phyloP scores from a whole-genome alignment of 2,329 filamentous ascomycete genomes.

The Podosphaera leucotricha region DNA sequence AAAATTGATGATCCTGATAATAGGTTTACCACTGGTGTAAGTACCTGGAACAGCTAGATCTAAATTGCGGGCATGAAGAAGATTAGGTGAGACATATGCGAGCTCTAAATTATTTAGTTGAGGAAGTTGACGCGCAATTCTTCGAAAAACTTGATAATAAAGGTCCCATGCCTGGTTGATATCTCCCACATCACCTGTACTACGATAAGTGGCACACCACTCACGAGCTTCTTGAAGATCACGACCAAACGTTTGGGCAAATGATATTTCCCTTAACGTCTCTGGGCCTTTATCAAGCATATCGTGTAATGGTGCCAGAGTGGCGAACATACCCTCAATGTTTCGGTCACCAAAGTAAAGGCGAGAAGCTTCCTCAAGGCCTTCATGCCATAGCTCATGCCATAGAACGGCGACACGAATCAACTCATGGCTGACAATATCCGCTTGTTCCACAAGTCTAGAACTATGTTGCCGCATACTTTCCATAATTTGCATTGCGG shows the following conservation, averaged over 20 bases:
- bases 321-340: slow-evolving; percentile 90
- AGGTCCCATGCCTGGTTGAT: slow-evolving; percentile 97
- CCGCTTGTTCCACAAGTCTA: slow-evolving; percentile 79
- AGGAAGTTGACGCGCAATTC: slow-evolving; percentile 78
- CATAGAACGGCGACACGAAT: slow-evolving; percentile 92
- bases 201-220: slow-evolving; percentile 82
- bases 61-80: slow-evolving; percentile 64
- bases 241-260: slow-evolving; percentile 88
- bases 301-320: slow-evolving; percentile 72
- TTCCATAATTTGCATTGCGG: slow-evolving; percentile 86
- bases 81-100: slow-evolving; percentile 86
- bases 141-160: slow-evolving; percentile 95
- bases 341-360: slow-evolving; percentile 96
- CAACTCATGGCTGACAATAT: slow-evolving; percentile 83
- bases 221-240: slow-evolving; percentile 87
- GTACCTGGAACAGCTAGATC: slow-evolving; percentile 92
- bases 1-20: slow-evolving; percentile 73
- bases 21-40: slow-evolving; percentile 53
- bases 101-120: slow-evolving; percentile 84
- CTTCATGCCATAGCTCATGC: slow-evolving; percentile 99
- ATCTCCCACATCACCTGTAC: slow-evolving; percentile 75
- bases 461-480: slow-evolving; percentile 92
- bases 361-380: slow-evolving; percentile 82
- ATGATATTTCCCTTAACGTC: slow-evolving; percentile 86
- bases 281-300: slow-evolving; percentile 78